Evolutionary conservation across 345 rosid species (phyloP), one percentile per base, ranked within the genome.

Genomic region (Reutealis trisperma): DNA sequence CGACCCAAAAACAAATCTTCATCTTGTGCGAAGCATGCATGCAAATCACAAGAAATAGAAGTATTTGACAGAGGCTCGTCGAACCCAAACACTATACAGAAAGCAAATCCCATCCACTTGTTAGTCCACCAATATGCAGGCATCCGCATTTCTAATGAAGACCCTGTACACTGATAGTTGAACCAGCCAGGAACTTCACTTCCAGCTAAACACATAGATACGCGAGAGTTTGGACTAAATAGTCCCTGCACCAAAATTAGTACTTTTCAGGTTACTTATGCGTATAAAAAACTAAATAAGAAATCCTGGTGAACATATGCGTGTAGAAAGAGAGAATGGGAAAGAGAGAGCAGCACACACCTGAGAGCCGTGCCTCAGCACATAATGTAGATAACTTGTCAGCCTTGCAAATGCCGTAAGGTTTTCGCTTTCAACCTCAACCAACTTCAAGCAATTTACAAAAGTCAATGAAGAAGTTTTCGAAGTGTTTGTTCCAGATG

Each of bases 81-180:
- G 7, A 18, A 8, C 1, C 34, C 25, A 10, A 32, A 37, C 25
- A 4, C 49, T 57, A 60, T 25, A 16, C 64, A 71, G 8, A 71
- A 59, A 21, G 47, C 63, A 71, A 71, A 41, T 55, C 75, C 75
- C 75, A 52, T 71, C 74, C 74, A 71, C 22, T 15, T 44, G 52
- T 41, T 62, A 14, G 32, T 45, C 16, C 67, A 60, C 76, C 69
- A 63, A 49, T 25, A 32, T 45, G 67, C 58, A 60, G 58, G 45
- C 22, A 60, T 24, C 21, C 62, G 75, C 1, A 71, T n/a, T 21
- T 47, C 42, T 16, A 27, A 25, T 9, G 47, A 30, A 41, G 68
- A 60, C 0, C 68, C 57, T 14, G 63, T 21, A 22, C 21, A 60
- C 19, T 61, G 55, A 62, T 49, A 16, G 57, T 62, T 44, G 52